Percentiles rank a stretch among this genome's conserved stretches.
Conservation (phyloP, 164 flowering plant genomes). For the Aristolochia californica region DNA sequence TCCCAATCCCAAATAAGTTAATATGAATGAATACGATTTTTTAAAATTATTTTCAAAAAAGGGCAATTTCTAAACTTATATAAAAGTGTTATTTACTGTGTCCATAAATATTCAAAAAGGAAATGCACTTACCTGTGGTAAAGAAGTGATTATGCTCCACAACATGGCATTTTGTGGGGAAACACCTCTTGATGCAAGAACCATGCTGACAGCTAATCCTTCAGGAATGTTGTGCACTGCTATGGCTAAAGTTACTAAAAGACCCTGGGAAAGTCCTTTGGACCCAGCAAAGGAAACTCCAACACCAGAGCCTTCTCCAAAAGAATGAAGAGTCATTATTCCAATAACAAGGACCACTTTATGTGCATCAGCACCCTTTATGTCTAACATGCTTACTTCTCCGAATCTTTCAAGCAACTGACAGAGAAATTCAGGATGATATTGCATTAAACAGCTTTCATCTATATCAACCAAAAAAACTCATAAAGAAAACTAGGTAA, state of each 20-base stretch:
- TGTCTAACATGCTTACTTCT: slow-evolving; percentile 96
- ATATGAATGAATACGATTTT: no score
- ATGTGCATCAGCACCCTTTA: slow-evolving; percentile 95
- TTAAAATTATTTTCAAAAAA: no score
- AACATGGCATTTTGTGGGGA: slow-evolving; percentile 96
- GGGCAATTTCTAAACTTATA: not conserved
- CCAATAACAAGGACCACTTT: slow-evolving; percentile 93
- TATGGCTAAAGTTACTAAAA: slow-evolving; percentile 87
- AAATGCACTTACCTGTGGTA: slow-evolving; percentile 66
- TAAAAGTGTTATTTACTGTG: not conserved
- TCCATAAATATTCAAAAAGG: not conserved
- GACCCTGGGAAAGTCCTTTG: slow-evolving; percentile 93
- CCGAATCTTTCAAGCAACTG: slow-evolving; percentile 93
- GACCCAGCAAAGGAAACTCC: slow-evolving; percentile 99
- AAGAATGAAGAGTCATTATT: slow-evolving; percentile 98
- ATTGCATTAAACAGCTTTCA: no score
- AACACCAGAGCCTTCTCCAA: slow-evolving; percentile 99
- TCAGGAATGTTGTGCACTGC: slow-evolving; percentile 99
- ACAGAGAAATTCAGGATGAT: slow-evolving; percentile 6
- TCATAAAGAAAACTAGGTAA: no score
- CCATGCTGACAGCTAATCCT: slow-evolving; percentile 98
- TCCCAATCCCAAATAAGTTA: no score
- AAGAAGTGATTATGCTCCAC: slow-evolving; percentile 96
- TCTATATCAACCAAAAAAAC: no score
- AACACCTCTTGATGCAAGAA: slow-evolving; percentile 92